phyloP scores from a whole-genome alignment of 2,329 filamentous ascomycete species.

The Sclerotinia minor region DNA sequence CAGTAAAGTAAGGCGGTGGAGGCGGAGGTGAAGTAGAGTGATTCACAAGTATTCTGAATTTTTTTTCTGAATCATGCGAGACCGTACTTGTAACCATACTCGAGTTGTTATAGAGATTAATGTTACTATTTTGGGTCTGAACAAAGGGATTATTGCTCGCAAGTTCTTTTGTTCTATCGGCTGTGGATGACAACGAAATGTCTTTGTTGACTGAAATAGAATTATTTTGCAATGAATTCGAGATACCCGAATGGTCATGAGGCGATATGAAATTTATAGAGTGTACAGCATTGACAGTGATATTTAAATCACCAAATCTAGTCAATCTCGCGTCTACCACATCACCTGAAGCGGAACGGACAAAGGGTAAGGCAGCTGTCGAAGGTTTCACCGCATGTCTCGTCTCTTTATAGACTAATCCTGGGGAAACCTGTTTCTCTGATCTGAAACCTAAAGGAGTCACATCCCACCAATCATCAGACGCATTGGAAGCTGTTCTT shows the following conservation, averaged over 20 bases:
- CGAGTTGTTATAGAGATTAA: slow-evolving; percentile 25
- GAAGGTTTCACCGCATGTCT: slow-evolving; percentile 39
- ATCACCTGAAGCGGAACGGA: slow-evolving; percentile 32
- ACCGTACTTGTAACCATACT: slow-evolving; percentile 1
- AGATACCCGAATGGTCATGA: slow-evolving; percentile 1
- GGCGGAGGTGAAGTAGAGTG: slow-evolving; percentile 20
- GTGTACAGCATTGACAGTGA: background rate
- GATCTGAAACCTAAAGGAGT: slow-evolving; percentile 27
- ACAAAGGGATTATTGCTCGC: slow-evolving; percentile 37
- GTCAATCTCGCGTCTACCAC: slow-evolving; percentile 25
- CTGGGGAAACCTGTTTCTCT: slow-evolving; percentile 29
- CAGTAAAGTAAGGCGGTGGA: slow-evolving; percentile 41
- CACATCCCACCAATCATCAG: slow-evolving; percentile 45
- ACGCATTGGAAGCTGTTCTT: slow-evolving; percentile 38
- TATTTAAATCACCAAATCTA: slow-evolving; percentile 22
- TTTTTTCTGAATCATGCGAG: slow-evolving; percentile 1
- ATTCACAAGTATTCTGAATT: slow-evolving; percentile 19
- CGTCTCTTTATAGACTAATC: slow-evolving; percentile 31
- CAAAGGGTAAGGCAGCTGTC: slow-evolving; percentile 34
- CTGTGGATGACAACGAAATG: slow-evolving; percentile 28
- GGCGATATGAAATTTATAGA: background rate
- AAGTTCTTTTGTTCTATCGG: slow-evolving; percentile 25
- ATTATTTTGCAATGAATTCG: background rate
- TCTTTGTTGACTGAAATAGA: slow-evolving; percentile 29
- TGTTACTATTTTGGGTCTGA: slow-evolving; percentile 27